phyloP scores from a whole-genome alignment of 306 rosid genomes.

The Datisca glomerata region DNA sequence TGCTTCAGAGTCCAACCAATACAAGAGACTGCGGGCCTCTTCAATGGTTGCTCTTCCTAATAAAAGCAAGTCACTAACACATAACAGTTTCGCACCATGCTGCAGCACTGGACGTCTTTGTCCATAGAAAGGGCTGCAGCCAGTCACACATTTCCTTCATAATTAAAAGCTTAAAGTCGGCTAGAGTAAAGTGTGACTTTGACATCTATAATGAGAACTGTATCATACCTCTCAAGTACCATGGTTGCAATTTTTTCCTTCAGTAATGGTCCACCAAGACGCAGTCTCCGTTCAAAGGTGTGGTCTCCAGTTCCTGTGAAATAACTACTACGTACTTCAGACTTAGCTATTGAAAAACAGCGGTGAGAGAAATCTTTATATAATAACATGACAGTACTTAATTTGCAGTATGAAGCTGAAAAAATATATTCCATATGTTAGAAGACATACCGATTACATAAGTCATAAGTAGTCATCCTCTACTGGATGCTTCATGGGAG shows the following conservation, averaged over 20 bases:
- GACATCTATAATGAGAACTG: slow-evolving; percentile 6
- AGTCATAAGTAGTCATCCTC: too few relatives aligned
- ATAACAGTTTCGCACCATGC: slow-evolving; percentile 83
- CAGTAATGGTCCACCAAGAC: slow-evolving; percentile 86
- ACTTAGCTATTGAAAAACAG: neutral
- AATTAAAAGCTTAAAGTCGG: slow-evolving; percentile 6
- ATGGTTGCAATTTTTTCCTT: slow-evolving; percentile 90
- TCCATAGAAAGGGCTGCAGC: slow-evolving; percentile 92
- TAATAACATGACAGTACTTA: too few relatives aligned
- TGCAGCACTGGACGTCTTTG: slow-evolving; percentile 89
- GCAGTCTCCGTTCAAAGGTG: slow-evolving; percentile 75
- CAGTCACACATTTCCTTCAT: slow-evolving; percentile 9
- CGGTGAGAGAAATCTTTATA: too few relatives aligned
- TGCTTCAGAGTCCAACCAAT: slow-evolving; percentile 82
- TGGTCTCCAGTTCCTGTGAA: slow-evolving; percentile 87
- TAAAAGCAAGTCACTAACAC: slow-evolving; percentile 94
- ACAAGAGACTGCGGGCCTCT: slow-evolving; percentile 85
- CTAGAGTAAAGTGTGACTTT: neutral
- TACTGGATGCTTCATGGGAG: too few relatives aligned
- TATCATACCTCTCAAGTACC: slow-evolving; percentile 90
- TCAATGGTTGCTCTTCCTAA: slow-evolving; percentile 94
- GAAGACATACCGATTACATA: too few relatives aligned
- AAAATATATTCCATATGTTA: too few relatives aligned
- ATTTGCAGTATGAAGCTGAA: too few relatives aligned
- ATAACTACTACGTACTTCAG: slow-evolving; percentile 3